Percentiles rank a stretch among this genome's conserved stretches.
Conservation (phyloP, 768 basidiomycete genomes). For the Kondoa malvinella region DNA sequence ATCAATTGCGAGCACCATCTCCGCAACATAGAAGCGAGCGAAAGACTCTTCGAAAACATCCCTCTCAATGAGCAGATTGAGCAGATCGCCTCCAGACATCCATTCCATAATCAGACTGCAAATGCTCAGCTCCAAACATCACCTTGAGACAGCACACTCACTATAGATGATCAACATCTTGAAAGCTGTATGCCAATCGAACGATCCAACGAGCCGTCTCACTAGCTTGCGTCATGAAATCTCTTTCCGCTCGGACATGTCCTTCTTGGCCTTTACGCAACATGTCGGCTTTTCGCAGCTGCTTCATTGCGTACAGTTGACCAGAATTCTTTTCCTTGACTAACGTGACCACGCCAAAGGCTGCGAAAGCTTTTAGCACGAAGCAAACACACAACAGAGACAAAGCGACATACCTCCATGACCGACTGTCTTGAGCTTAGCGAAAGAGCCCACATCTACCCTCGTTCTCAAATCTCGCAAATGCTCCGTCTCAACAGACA, state of each 20-base stretch:
- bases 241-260: slow-evolving; percentile 87
- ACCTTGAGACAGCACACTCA: slow-evolving; percentile 48
- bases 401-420: slow-evolving; percentile 45
- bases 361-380: slow-evolving; percentile 37
- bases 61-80: slow-evolving; percentile 83
- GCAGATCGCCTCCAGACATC: slow-evolving; percentile 91
- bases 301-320: slow-evolving; percentile 86
- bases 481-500: slow-evolving; percentile 74
- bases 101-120: slow-evolving; percentile 40
- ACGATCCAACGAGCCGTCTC: slow-evolving; percentile 83
- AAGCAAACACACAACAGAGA: slow-evolving; percentile 21
- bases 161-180: slow-evolving; percentile 88
- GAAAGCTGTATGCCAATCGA: slow-evolving; percentile 77
- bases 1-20: slow-evolving; percentile 82
- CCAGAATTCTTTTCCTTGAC: slow-evolving; percentile 67
- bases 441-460: slow-evolving; percentile 69
- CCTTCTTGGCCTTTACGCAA: slow-evolving; percentile 74
- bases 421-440: slow-evolving; percentile 81
- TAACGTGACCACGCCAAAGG: slow-evolving; percentile 88
- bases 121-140: slow-evolving; percentile 13
- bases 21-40: slow-evolving; percentile 82
- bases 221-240: slow-evolving; percentile 66
- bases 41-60: slow-evolving; percentile 82
- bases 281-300: slow-evolving; percentile 41
- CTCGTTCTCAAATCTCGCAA: slow-evolving; percentile 66